These are phyloP conservation scores for Phyllosticta citrichinensis DNA, from an alignment of 2,329 filamentous ascomycete species.

Conservation along the genomic window DNA sequence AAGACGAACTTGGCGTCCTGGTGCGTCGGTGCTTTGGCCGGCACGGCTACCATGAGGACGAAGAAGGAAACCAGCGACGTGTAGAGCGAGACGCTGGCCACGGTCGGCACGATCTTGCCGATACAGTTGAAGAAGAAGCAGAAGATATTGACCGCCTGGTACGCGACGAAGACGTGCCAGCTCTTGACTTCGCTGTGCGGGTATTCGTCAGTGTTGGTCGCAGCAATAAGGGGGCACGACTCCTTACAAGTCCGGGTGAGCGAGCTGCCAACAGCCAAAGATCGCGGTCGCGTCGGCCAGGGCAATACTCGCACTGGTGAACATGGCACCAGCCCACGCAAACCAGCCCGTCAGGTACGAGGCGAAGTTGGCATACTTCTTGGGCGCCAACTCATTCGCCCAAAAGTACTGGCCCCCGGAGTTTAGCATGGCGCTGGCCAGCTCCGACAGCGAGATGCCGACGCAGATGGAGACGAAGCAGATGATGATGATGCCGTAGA, in stretches of 20 bases:
- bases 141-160: constrained; percentile 39
- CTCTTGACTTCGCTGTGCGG: constrained; percentile 20
- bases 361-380: constrained; percentile 34
- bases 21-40: constrained; percentile 34
- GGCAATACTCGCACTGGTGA: constrained; percentile 44
- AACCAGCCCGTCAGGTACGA: constrained; percentile 43
- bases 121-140: constrained; percentile 41
- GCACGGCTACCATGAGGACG: constrained; percentile 40
- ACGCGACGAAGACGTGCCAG: constrained; percentile 34
- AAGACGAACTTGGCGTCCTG: constrained; percentile 42
- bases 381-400: constrained; percentile 39
- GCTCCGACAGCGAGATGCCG: constrained; percentile 36
- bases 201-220: constrained; percentile 1
- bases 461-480: constrained; percentile 37
- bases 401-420: constrained; percentile 45
- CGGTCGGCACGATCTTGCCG: constrained; percentile 25
- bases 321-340: constrained; percentile 45
- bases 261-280: constrained; percentile 43
- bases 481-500: constrained; percentile 41
- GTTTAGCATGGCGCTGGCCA: constrained; percentile 41
- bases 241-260: constrained; percentile 43
- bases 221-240: not conserved
- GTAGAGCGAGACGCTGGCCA: constrained; percentile 37
- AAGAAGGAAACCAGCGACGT: constrained; percentile 38
- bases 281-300: constrained; percentile 38